phyloP scores from a whole-genome alignment of 176 grass and related monocot genomes.

The Triticum monococcum region DNA sequence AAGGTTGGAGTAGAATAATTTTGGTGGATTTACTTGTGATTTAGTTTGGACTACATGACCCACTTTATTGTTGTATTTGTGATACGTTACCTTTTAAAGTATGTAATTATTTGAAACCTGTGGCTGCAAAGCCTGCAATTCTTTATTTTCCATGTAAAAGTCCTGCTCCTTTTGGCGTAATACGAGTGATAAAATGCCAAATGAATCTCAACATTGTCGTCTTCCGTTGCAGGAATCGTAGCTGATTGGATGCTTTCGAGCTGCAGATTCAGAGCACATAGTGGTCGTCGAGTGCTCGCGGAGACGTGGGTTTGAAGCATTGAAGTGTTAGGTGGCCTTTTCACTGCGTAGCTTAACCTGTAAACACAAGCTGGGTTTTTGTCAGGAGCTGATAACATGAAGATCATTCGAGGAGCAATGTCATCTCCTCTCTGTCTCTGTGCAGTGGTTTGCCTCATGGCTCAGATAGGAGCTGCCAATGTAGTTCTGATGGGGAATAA shows the following conservation, averaged over 20 bases:
- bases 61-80: background rate
- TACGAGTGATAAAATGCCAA: background rate
- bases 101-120: background rate
- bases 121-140: background rate
- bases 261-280: slow-evolving; percentile 30
- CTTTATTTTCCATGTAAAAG: background rate
- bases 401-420: slow-evolving; percentile 12
- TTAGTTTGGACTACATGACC: background rate
- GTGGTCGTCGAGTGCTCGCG: background rate
- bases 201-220: background rate
- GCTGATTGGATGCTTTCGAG: slow-evolving; percentile 26
- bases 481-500: slow-evolving; percentile 82
- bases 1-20: background rate
- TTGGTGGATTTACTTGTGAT: background rate
- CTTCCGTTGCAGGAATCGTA: slow-evolving; percentile 19
- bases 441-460: slow-evolving; percentile 43
- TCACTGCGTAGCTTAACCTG: background rate
- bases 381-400: slow-evolving; percentile 24
- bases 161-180: background rate
- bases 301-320: slow-evolving; percentile 29
- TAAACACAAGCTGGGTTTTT: slow-evolving; percentile 8
- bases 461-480: slow-evolving; percentile 59
- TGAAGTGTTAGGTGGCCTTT: slow-evolving; percentile 11
- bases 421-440: slow-evolving; percentile 24
- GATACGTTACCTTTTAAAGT: background rate